Base-by-base conservation (phyloP, 2,329 filamentous ascomycete species). In the Ophidiomyces ophidiicola region DNA sequence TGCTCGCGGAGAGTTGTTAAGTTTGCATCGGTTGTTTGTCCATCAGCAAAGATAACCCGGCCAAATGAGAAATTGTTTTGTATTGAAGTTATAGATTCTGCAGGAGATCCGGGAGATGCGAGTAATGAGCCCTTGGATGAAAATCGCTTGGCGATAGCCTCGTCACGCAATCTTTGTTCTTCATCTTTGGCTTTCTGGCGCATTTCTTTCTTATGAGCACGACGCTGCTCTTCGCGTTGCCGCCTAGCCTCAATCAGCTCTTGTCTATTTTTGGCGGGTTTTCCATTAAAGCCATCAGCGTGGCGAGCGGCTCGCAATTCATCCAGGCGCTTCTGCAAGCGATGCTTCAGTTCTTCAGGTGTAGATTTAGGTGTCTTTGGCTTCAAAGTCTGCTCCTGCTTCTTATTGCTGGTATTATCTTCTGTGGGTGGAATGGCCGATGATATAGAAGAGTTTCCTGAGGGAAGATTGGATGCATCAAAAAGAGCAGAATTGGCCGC, bases 231-330 rank as follows among this genome's bases (percentile, higher is more conserved):
- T 57, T 93, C 82, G 64, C 94, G 94, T 55, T 78, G 77, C 46
- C 90, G 76, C 29, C 90, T 76, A 31, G 83, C 75, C 61, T 96
- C 90, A 51, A 98, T 85, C 8, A 98, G 72, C 56, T 96, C 87
- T 62, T 93, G 82, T 45, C 90, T 76, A 44, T 84, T 93, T 47
- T 82, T 78, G 42, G 88, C 83, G 11, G 82, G 79, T 53, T 81
- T 80, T 44, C 85, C 85, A 50, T 92, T 78, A 1, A 78, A 71
- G 4, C 82, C 84, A 50, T 92, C 85, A 4, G 88, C 87, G 59
- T 94, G 94, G 44, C 90, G 79, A 18, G 78, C 78, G 6, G 83
- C 82, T 44, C 88, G 82, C 35, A 96, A 75, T 32, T 80, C 80
- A 50, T 90, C 83, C 40, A 98, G 86, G 46, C 78, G 82, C 50